These are phyloP conservation scores for Vanrija sp. DNA, from an alignment of 1,284 basidiomycete species.

Conservation along the genomic window DNA sequence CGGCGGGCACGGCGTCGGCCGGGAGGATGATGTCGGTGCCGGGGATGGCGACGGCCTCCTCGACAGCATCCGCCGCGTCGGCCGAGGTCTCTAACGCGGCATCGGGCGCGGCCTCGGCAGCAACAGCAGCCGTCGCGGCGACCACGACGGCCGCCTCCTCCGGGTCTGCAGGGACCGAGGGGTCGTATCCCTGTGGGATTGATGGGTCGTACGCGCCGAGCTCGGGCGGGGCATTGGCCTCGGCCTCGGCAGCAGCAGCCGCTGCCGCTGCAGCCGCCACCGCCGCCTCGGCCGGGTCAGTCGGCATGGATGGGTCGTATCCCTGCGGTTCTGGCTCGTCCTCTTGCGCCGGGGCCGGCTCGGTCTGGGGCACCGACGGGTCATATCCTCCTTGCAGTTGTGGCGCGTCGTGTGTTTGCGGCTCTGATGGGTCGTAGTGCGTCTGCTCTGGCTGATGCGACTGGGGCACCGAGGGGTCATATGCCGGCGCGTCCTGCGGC, in stretches of 20 bases:
- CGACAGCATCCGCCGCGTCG: neutral
- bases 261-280: neutral
- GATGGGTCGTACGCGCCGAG: conserved; percentile 6
- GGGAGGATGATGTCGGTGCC: too few species aligned
- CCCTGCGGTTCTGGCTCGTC: neutral
- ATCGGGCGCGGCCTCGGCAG: neutral
- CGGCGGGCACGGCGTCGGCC: neutral
- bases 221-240: neutral
- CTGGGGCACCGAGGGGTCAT: conserved; percentile 4
- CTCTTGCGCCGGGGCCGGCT: too few species aligned
- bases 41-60: conserved; percentile 1
- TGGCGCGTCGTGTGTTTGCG: neutral
- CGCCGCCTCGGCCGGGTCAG: neutral
- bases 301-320: neutral
- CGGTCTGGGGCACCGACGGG: too few species aligned
- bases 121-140: conserved; percentile 5
- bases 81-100: neutral
- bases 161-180: conserved; percentile 26
- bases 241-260: neutral
- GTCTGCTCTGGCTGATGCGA: neutral
- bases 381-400: too few species aligned
- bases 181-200: neutral
- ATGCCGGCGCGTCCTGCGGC: neutral
- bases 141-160: conserved; percentile 33
- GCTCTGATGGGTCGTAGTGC: conserved; percentile 5